Conservation (phyloP, 345 rosid genomes). For the Erodium maritimum region DNA sequence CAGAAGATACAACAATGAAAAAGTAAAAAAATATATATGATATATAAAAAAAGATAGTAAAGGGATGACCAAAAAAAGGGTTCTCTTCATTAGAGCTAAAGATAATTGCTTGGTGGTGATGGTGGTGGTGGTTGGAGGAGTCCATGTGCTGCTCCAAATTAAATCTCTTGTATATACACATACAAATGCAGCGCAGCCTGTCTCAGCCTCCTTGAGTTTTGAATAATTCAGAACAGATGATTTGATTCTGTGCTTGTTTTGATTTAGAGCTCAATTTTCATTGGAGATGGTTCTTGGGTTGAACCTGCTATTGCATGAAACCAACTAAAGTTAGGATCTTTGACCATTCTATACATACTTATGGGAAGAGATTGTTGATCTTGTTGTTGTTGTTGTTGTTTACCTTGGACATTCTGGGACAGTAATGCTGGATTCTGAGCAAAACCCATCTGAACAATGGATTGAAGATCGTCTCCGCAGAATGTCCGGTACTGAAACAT, state of each 20-base stretch:
- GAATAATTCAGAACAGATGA: neutral
- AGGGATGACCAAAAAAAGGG: too few species aligned
- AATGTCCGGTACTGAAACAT: conserved; percentile 35
- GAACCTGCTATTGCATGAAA: conserved; percentile 12
- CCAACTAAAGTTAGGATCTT: neutral
- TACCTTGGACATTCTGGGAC: conserved; percentile 27
- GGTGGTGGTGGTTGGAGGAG: conserved; percentile 2
- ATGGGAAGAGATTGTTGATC: conserved; percentile 16
- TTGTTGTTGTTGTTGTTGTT: conserved; percentile 12
- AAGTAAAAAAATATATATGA: conserved; percentile 5
- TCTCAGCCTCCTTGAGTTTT: neutral
- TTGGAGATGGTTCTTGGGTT: conserved; percentile 37
- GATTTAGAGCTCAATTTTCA: conserved; percentile 48
- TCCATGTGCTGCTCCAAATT: conserved; percentile 18
- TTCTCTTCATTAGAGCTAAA: conserved; percentile 16
- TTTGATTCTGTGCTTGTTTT: neutral
- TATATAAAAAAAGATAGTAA: neutral
- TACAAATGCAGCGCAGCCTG: conserved; percentile 11
- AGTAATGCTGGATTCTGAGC: too few species aligned
- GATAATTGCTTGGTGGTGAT: conserved; percentile 9
- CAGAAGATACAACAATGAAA: conserved; percentile 11
- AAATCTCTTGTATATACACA: conserved; percentile 38
- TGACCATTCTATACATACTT: neutral
- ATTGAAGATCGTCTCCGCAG: conserved; percentile 59
- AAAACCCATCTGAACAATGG: conserved; percentile 69